Percentiles rank a stretch among this genome's conserved stretches.
These are phyloP conservation scores for Phytophthora capsici DNA, from an alignment of 352 stramenopile species.

Conservation along the genomic window DNA sequence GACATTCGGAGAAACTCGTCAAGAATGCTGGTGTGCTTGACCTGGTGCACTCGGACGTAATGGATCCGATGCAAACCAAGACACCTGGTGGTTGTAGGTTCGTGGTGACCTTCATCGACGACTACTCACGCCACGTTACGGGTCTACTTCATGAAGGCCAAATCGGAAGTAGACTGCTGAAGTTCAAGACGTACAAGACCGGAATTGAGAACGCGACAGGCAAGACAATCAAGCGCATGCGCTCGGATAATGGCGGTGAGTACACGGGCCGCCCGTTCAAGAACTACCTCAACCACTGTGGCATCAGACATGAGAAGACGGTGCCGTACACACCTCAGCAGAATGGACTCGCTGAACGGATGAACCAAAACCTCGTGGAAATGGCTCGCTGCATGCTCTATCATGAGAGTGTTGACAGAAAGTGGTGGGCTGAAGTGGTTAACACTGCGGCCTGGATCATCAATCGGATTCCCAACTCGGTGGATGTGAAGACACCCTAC, in stretches of 20 bases:
- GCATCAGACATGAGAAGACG: background rate
- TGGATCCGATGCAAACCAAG: background rate
- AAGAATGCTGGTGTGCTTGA: background rate
- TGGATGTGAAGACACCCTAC: conserved; percentile 16
- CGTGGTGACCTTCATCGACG: background rate
- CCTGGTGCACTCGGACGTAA: background rate
- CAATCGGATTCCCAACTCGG: background rate
- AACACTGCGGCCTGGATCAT: background rate
- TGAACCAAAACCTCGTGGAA: background rate
- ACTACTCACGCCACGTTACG: background rate
- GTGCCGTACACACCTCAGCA: background rate
- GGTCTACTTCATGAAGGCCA: background rate
- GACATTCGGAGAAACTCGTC: background rate
- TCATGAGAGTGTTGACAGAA: background rate
- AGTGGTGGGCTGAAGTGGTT: background rate
- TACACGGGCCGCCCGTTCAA: background rate
- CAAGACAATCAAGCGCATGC: background rate
- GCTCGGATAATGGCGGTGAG: background rate
- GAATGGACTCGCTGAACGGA: background rate
- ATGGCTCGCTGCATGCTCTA: conserved; percentile 6
- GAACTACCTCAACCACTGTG: background rate
- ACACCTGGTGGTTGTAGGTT: background rate
- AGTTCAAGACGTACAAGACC: background rate
- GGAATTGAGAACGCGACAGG: background rate
- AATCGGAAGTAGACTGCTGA: background rate